These are phyloP conservation scores for Backusella luteola DNA, from an alignment of 192 early-diverging fungal species.

Conservation along the genomic window DNA sequence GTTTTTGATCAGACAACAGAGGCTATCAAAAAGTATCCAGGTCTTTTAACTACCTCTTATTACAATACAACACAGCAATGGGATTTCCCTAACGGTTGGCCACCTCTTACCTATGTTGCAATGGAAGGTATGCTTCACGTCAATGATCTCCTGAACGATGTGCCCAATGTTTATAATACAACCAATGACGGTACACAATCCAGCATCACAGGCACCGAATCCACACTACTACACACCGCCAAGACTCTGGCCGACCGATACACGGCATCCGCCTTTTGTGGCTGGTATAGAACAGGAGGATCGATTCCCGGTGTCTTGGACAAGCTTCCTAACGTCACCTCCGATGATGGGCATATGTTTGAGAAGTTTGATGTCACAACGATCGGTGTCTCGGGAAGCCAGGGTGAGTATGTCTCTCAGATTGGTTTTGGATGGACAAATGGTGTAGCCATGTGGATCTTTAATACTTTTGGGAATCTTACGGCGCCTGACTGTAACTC, in stretches of 20 bases:
- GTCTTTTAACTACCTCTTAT: conserved; percentile 59
- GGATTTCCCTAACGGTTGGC: conserved; percentile 74
- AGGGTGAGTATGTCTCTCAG: conserved; percentile 70
- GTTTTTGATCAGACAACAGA: conserved; percentile 41
- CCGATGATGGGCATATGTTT: conserved; percentile 68
- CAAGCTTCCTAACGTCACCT: conserved; percentile 29
- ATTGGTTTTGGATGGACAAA: conserved; percentile 76
- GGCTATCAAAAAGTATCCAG: conserved; percentile 44
- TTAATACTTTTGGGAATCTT: conserved; percentile 39
- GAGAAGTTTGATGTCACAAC: conserved; percentile 62
- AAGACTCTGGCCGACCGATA: conserved; percentile 46
- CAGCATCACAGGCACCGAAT: not conserved
- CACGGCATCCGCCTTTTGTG: conserved; percentile 58
- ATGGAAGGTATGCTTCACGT: conserved; percentile 46
- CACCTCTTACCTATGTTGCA: conserved; percentile 58
- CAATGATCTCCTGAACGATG: not conserved
- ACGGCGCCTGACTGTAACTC: conserved; percentile 29
- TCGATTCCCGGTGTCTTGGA: conserved; percentile 45
- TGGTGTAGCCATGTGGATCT: conserved; percentile 62
- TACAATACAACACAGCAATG: conserved; percentile 63
- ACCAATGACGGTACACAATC: not conserved
- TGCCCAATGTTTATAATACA: not conserved
- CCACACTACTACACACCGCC: conserved; percentile 13
- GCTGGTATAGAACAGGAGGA: conserved; percentile 69
- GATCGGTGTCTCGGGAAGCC: conserved; percentile 47